Evolutionary conservation across 2,329 filamentous ascomycete genomes (phyloP).

Genomic region (Penicillium hordei): DNA sequence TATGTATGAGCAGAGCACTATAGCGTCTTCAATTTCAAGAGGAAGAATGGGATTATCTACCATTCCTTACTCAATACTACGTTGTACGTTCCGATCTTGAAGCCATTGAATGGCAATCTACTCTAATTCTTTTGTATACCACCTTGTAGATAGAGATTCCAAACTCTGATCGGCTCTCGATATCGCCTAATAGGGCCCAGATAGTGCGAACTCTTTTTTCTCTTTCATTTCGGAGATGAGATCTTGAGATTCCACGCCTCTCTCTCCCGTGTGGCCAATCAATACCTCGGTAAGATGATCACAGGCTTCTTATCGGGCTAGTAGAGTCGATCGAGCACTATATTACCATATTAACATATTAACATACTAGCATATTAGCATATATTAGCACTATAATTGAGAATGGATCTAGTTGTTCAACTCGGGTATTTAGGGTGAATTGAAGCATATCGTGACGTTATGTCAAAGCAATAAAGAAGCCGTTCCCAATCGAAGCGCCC

Average conservation of each 20-base stretch:
- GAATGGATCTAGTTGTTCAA: background rate
- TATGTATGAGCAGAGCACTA: slow-evolving; percentile 9
- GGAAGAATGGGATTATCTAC: slow-evolving; percentile 7
- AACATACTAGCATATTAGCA: too few relatives aligned
- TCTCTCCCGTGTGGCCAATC: slow-evolving; percentile 14
- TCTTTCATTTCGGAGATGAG: slow-evolving; percentile 7
- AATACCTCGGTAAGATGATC: slow-evolving; percentile 7
- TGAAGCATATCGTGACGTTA: slow-evolving; percentile 1
- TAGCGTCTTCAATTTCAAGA: background rate
- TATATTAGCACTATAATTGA: background rate
- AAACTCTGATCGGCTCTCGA: background rate
- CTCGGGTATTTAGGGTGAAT: background rate
- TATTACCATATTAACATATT: too few relatives aligned
- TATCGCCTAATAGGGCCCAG: background rate
- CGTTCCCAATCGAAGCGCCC: slow-evolving; percentile 9
- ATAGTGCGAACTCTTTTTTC: background rate
- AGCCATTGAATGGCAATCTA: background rate
- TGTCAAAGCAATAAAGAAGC: slow-evolving; percentile 5
- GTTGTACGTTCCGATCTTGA: slow-evolving; percentile 7
- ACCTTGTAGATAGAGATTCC: background rate
- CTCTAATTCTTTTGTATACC: background rate
- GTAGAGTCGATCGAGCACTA: background rate
- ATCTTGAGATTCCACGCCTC: background rate
- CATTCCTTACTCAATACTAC: slow-evolving; percentile 25
- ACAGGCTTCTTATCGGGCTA: background rate